Evolutionary conservation across 2,329 filamentous ascomycete genomes (phyloP), one percentile per base, ranked within the genome.

Genomic region (Huntiella bhutanensis): DNA sequence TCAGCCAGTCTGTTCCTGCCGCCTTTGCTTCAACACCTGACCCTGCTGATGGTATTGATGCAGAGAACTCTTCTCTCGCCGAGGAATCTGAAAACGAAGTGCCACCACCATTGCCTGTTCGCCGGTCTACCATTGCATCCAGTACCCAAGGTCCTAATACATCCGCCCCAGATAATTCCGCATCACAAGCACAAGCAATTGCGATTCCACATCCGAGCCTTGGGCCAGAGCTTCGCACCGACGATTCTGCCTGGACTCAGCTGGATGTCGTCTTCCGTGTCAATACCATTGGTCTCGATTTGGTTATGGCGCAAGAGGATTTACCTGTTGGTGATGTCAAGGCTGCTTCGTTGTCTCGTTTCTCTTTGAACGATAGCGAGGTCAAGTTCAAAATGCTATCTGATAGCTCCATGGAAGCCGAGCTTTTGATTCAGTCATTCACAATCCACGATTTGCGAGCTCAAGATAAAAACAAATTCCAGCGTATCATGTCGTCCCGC

Each of bases 401-500:
- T 15, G 88, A 98, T 59, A 80, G 81, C 5, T 87, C 87, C 0
- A 63, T 98, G 36, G 91, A 98, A 59, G 86, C 87, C 2, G 92
- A 99, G 58, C 73, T 98, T 5, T 70, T 94, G 33, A 86, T 98
- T 12, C 81, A 91, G 50, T 91, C 88, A 0, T 95, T 98, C 59
- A 94, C 86, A 0, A 94, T 96, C 53, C 75, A 83, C 47, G 91
- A 99, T 59, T 95, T 82, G 52, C 79, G 92, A n/a, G 78, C 77
- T 4, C 74, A 76, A 46, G 87, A 93, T 55, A 82, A 80, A 4
- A 98, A 95, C 66, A 95, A 93, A 58, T 99, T 92, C 69, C 77
- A 86, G 43, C 92, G 88, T 60, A 95, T 98, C 63, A 96, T 98
- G 91, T 87, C 87, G 1, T 79, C 93, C 47, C 86, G 87, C 56